Conservation (phyloP, 306 rosid species). For the Castanopsis chinensis region DNA sequence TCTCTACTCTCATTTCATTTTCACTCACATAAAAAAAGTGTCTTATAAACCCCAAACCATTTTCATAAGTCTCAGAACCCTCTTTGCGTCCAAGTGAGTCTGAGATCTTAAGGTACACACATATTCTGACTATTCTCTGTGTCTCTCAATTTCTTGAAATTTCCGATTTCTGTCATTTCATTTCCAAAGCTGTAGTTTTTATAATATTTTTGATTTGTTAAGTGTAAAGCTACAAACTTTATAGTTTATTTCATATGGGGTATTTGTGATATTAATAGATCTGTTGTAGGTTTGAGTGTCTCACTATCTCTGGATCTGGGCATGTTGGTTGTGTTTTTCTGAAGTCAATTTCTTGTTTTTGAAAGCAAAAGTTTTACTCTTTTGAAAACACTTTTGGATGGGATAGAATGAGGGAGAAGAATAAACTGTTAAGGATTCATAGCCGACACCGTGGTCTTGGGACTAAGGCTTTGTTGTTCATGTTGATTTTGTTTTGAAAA, state of each 20-base stretch:
- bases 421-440: no score
- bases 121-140: neutral
- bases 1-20: neutral
- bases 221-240: neutral
- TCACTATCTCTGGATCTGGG: neutral
- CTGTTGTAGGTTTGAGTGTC: neutral
- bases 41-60: no score
- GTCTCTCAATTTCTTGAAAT: no score
- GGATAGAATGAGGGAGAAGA: no score
- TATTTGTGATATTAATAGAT: neutral
- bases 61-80: neutral
- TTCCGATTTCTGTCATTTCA: neutral
- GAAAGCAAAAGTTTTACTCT: neutral
- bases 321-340: neutral
- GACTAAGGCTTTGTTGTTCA: no score
- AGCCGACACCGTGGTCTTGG: no score
- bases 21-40: no score
- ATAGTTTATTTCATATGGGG: neutral
- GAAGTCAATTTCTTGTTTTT: neutral
- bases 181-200: neutral
- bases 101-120: constrained; percentile 1
- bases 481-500: no score
- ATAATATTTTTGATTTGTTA: neutral
- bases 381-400: no score
- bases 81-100: neutral